A percentile compares a stretch with the other conserved stretches of the same genome.
These are phyloP conservation scores for Chlamydomonas applanata DNA, from an alignment of 139 green algal species.

Conservation along the genomic window DNA sequence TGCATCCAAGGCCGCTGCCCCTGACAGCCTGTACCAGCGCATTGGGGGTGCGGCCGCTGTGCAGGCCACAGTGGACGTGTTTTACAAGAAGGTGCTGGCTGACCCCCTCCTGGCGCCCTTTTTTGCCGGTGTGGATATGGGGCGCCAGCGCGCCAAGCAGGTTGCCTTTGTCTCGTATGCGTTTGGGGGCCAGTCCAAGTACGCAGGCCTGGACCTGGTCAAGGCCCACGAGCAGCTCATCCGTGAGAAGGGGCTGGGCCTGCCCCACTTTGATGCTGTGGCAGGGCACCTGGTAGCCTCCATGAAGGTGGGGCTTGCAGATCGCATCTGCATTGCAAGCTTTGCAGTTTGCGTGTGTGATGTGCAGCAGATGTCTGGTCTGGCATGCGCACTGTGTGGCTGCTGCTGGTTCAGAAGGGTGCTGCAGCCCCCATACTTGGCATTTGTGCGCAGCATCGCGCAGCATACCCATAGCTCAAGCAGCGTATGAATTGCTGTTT, in stretches of 20 bases:
- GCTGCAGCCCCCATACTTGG: no score
- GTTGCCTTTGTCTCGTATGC: slow-evolving; percentile 1
- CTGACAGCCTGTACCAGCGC: slow-evolving; percentile 8
- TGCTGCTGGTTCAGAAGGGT: no score
- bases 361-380: no score
- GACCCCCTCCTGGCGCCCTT: slow-evolving; percentile 3
- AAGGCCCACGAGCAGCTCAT: slow-evolving; percentile 8
- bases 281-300: neutral
- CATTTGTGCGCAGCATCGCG: no score
- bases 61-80: slow-evolving; percentile 1
- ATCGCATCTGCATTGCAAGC: no score
- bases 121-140: slow-evolving; percentile 9
- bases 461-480: no score
- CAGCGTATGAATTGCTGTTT: neutral
- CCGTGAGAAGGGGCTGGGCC: neutral
- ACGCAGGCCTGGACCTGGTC: neutral
- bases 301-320: neutral
- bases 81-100: slow-evolving; percentile 7
- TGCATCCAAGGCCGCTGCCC: no score
- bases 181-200: neutral
- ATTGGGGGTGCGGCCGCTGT: neutral
- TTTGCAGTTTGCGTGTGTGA: no score
- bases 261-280: slow-evolving; percentile 4
- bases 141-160: neutral
- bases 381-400: no score